Percentiles rank a stretch among this genome's conserved stretches.
These are phyloP conservation scores for Myriosclerotinia duriaeana DNA, from an alignment of 2,329 filamentous ascomycete species.

Conservation along the genomic window DNA sequence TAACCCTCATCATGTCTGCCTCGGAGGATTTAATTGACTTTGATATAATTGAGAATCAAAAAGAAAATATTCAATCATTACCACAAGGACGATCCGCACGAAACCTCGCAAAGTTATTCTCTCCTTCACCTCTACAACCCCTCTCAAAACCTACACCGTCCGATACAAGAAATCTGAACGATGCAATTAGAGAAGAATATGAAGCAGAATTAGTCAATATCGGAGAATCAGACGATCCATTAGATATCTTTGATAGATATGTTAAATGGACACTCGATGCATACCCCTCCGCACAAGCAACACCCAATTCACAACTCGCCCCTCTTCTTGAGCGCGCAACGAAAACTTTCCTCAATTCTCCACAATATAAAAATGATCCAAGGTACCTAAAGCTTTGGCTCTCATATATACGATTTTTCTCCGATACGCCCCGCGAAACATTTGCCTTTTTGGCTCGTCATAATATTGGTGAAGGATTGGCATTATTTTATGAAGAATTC, in stretches of 20 bases:
- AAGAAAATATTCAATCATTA: constrained; percentile 95
- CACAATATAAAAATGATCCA: constrained; percentile 92
- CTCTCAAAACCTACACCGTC: constrained; percentile 64
- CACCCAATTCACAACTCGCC: constrained; percentile 84
- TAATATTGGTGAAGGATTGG: constrained; percentile 79
- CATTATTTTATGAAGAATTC: constrained; percentile 96
- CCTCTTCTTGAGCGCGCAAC: constrained; percentile 89
- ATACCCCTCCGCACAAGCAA: constrained; percentile 91
- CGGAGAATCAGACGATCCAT: constrained; percentile 86
- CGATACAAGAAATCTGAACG: constrained; percentile 74
- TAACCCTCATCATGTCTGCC: constrained; percentile 45
- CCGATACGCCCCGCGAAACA: constrained; percentile 87
- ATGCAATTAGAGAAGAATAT: constrained; percentile 77
- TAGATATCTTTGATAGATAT: constrained; percentile 95
- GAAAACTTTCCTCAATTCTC: constrained; percentile 78
- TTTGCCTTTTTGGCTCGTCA: constrained; percentile 91
- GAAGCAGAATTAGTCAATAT: constrained; percentile 79
- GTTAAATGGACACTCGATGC: constrained; percentile 95
- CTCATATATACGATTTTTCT: constrained; percentile 89
- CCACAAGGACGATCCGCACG: constrained; percentile 85
- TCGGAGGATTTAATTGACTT: constrained; percentile 66
- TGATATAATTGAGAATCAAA: constrained; percentile 91
- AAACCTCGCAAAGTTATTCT: constrained; percentile 81
- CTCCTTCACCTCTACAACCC: constrained; percentile 61
- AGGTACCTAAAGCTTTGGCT: constrained; percentile 93